phyloP scores from a whole-genome alignment of 1,139 yeast species.

The Yamadazyma diospyri region DNA sequence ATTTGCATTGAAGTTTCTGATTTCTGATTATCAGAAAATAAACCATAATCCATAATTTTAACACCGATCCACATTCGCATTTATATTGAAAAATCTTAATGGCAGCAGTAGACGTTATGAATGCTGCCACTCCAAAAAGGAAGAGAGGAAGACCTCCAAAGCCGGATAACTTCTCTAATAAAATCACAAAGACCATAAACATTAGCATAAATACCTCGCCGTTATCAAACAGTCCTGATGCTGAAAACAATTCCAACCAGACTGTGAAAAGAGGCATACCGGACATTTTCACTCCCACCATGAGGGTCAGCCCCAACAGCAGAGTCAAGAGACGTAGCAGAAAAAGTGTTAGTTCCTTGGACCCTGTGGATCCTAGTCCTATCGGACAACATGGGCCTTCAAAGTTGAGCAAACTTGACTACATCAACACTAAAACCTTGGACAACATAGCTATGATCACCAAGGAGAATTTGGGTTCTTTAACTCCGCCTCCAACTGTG shows the following conservation, averaged over 20 bases:
- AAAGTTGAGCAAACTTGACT: slow-evolving; percentile 2
- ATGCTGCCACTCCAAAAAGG: slow-evolving; percentile 29
- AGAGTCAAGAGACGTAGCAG: slow-evolving; percentile 15
- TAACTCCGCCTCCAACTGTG: slow-evolving; percentile 10
- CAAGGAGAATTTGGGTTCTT: background rate
- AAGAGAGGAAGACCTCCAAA: slow-evolving; percentile 51
- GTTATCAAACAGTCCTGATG: slow-evolving; percentile 26
- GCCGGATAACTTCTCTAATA: slow-evolving; percentile 36
- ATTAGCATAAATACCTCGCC: slow-evolving; percentile 41
- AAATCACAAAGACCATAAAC: slow-evolving; percentile 42
- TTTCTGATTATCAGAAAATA: too few species aligned
- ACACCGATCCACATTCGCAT: too few species aligned
- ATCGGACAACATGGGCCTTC: slow-evolving; percentile 1
- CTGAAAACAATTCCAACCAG: slow-evolving; percentile 37
- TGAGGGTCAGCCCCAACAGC: slow-evolving; percentile 40
- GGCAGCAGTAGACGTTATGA: too few species aligned
- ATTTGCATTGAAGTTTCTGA: too few species aligned
- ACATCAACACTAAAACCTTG: slow-evolving; percentile 31
- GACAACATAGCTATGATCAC: slow-evolving; percentile 34
- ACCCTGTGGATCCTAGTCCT: slow-evolving; percentile 9
- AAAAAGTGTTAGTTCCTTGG: slow-evolving; percentile 13
- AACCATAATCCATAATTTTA: too few species aligned
- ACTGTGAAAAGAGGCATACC: slow-evolving; percentile 44
- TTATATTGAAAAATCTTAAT: too few species aligned
- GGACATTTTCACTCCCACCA: slow-evolving; percentile 44